Conservation (phyloP, 2,329 filamentous ascomycete species). For the Curvularia verruculosa region DNA sequence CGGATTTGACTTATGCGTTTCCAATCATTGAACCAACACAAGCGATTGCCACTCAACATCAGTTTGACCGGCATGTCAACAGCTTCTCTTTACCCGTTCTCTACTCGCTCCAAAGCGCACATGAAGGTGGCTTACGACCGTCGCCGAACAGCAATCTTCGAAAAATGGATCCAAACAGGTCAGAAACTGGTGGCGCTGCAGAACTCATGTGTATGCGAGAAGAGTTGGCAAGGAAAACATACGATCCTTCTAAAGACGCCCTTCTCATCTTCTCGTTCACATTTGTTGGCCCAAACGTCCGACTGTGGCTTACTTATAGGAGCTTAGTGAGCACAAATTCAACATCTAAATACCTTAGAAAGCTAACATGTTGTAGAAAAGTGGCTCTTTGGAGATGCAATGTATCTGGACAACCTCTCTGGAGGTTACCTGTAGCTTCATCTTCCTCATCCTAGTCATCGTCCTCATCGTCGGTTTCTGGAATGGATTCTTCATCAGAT, state of each 20-base stretch:
- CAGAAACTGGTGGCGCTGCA: neutral
- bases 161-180: neutral
- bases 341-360: neutral
- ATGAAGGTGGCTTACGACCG: neutral
- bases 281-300: conserved; percentile 21
- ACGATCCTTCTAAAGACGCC: neutral
- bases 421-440: too few relatives aligned
- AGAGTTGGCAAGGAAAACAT: neutral
- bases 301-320: conserved; percentile 21
- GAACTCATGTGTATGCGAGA: conserved; percentile 20
- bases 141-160: neutral
- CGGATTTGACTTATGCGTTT: neutral
- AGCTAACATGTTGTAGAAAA: neutral
- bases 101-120: neutral
- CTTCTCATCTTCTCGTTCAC: conserved; percentile 21
- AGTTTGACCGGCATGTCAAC: neutral
- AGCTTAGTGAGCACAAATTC: conserved; percentile 8
- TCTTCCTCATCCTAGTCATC: too few relatives aligned
- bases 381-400: conserved; percentile 7
- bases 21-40: neutral
- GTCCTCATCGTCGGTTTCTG: too few relatives aligned
- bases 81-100: neutral
- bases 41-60: neutral
- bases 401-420: conserved; percentile 26
- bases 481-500: too few relatives aligned